Evolutionary conservation across 1,284 basidiomycete species (phyloP), one percentile per base, ranked within the genome.

Genomic region (Bjerkandera adusta): DNA sequence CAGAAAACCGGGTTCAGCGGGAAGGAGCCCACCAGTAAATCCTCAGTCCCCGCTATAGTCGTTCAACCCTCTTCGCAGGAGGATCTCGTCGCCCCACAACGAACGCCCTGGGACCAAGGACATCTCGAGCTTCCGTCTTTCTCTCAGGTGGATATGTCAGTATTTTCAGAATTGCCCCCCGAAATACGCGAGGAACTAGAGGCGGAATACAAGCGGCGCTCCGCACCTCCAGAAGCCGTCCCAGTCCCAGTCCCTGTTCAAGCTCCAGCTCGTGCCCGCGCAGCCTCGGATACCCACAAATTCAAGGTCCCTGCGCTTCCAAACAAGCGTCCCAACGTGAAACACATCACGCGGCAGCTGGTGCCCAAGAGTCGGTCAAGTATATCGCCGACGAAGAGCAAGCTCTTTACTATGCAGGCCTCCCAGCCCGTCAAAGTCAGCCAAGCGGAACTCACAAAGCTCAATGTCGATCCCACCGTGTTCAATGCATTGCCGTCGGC

Each of bases 161-260:
- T 92, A 0, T 81, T 90, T 48, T 71, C 79, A 16, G 85, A 83
- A 1, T 71, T 94, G 15, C 90, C 91, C 0, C 69, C 68, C 1
- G 85, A 89, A 20, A 69, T 92, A 16, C 79, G 81, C 25, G 67
- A 73, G 48, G 91, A 93, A 58, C 69, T 91, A 3, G 76, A 89
- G 52, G 66, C 65, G 3, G 84, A 85, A 51, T 88, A 86, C 53
- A 71, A 71, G 56, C 77, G 78, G 34, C 77, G 75, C 43, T 81
- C 77, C 3, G 62, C 66, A 27, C 29, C 45, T n/a, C 41, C 47
- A 5, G 45, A 47, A 6, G 18, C 35, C 45, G 22, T 1, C 43
- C 54, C 27, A 4, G 48, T 44, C 1, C 48, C 49, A 52, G 50
- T 47, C 34, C 41, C 30, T 36, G 29, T 36, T 42, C 50, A 41